phyloP scores from a whole-genome alignment of 2,329 filamentous ascomycete genomes.

The Thielaviopsis punctulata region DNA sequence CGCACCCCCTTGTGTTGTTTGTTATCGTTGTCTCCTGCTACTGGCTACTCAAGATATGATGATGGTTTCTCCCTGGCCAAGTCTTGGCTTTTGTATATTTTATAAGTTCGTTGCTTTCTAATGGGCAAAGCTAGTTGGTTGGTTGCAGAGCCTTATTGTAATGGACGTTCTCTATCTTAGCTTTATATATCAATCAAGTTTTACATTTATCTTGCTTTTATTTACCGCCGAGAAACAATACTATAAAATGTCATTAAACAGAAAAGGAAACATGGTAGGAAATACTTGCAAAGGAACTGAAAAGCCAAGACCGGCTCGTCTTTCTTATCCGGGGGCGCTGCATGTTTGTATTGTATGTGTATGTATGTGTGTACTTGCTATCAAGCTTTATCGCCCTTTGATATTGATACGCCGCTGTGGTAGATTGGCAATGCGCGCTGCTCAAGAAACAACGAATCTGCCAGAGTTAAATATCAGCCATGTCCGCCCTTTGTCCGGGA shows the following conservation, averaged over 20 bases:
- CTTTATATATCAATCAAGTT: not conserved
- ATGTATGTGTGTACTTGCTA: not conserved
- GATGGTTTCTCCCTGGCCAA: too few relatives aligned
- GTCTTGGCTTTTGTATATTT: too few relatives aligned
- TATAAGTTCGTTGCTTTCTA: too few relatives aligned
- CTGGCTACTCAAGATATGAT: too few relatives aligned
- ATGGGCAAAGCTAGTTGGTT: too few relatives aligned
- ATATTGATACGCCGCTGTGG: not conserved
- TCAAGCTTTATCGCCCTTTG: not conserved
- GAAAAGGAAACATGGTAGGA: not conserved
- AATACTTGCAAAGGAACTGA: not conserved
- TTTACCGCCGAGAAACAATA: not conserved
- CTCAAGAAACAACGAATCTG: not conserved
- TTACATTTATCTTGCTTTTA: not conserved
- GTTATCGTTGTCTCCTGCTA: too few relatives aligned
- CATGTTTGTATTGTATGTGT: too few relatives aligned
- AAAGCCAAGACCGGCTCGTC: not conserved
- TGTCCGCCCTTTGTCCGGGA: not conserved
- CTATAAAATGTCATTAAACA: not conserved
- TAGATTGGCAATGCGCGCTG: not conserved
- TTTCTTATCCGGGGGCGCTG: not conserved
- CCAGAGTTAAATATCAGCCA: not conserved
- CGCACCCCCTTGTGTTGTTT: not conserved
- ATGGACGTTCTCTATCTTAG: too few relatives aligned
- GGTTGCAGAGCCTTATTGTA: too few relatives aligned